Base-by-base conservation (phyloP, 2,329 filamentous ascomycete genomes). In the Colletotrichum incanum region DNA sequence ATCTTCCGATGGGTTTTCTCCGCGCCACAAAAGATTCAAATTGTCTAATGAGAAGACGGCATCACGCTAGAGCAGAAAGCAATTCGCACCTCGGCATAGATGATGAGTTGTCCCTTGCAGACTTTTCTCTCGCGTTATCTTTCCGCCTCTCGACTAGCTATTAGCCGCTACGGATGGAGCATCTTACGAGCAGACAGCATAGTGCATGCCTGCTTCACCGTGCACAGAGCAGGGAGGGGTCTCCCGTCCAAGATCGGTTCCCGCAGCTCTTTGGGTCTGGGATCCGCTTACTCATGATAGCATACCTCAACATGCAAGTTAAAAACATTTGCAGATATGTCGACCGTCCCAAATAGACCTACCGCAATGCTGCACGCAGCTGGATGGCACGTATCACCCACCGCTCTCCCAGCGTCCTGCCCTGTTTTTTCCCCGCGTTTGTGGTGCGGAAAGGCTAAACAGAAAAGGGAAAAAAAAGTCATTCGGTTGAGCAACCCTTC, bases 1-100 rank as follows among this genome's bases (percentile, higher is more conserved):
- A n/a, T 37, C 12, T 23, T 3, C 54, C 54, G 54, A 56, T 56
- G 54, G 54, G 54, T 39, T 56, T 56, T 56, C 34, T 56, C 54
- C 54, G 54, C 34, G 54, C 31, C 34, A 56, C 6, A 8, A 16
- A 39, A 16, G 31, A n/a, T 55, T 18, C 28, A 23, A 56, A 18
- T 26, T 39, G 6, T 31, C 28, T 11, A 14, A 54, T 54, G 50
- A 7, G 37, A 16, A 16, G n/a, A 41, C 14, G 55, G n/a, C 55
- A 37, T n/a, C 18, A 26, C n/a, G 14, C 16, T 49, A 49, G n/a
- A 23, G 47, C 8, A 49, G 45, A 5, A 23, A 49, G 0, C 4
- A n/a, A 12, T 9, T 49, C 45, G n/a, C 18, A 14, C n/a, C 45
- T 49, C n/a, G n/a, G 45, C n/a, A 49, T 26, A 26, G 45, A 9